Evolutionary conservation across 2,329 filamentous ascomycete genomes (phyloP), one percentile per base, ranked within the genome.

Genomic region (Escovopsis sp.): DNA sequence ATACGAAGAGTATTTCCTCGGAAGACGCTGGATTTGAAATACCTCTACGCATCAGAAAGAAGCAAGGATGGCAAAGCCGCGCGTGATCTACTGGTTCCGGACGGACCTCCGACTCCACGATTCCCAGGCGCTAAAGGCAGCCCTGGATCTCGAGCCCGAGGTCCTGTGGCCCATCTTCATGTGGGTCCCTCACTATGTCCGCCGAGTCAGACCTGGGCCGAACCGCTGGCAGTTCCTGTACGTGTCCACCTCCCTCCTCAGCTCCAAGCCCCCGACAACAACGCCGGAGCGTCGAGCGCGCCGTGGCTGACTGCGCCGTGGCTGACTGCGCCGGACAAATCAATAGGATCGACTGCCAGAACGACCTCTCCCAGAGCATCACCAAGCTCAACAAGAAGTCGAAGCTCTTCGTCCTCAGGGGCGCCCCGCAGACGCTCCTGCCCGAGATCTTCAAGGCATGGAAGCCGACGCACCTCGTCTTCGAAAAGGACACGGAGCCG

Each of bases 121-220:
- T 58, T 85, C 80, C 0, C 82, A 82, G 8, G 82, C 81, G 1
- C 65, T 88, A 26, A 71, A 78, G 56, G 80, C 81, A 2, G 83
- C 83, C 0, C 61, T 88, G 7, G 78, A 82, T 45, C 66, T 87
- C 6, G 67, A 82, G 1, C 80, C 82, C 1, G 71, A 72, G 41
- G 75, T 72, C 18, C 64, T 88, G 26, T 87, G 80, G 66, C 82
- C 82, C 1, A 72, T 87, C 38, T 88, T 83, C 69, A 85, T 79
- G 2, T 88, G 82, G 80, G 82, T 86, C 55, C 82, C 82, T 44
- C 80, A 87, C 56, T 87, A 87, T 55, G 80, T 87, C 26, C 86
- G 85, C 55, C 71, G 71, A 30, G 75, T 78, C 1, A 71, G 82
- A 44, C 81, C 80, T 4, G 80, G 80, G 0, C 64, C 75, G 8